phyloP scores from a whole-genome alignment of 2,329 filamentous ascomycete genomes.

The Colletotrichum paranaense region DNA sequence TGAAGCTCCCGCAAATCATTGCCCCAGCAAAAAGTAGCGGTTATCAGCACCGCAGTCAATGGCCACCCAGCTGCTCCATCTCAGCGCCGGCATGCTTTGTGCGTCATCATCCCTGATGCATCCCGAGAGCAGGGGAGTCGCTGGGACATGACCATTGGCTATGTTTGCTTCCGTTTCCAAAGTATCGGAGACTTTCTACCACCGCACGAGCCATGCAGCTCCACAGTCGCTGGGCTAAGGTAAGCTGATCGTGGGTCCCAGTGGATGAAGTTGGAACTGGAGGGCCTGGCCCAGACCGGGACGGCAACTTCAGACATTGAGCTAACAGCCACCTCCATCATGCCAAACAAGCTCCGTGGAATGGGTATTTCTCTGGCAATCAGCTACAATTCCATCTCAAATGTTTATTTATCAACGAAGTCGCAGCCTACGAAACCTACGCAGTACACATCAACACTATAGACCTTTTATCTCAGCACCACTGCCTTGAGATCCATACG shows the following conservation, averaged over 20 bases:
- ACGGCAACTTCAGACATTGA: slow-evolving; percentile 1
- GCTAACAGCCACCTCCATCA: slow-evolving; percentile 16
- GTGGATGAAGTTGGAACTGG: neutral
- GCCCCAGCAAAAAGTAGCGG: slow-evolving; percentile 1
- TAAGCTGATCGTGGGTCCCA: slow-evolving; percentile 2
- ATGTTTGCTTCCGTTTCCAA: neutral
- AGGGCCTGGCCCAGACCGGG: slow-evolving; percentile 15
- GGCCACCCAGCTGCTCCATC: slow-evolving; percentile 3
- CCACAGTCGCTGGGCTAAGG: slow-evolving; percentile 10
- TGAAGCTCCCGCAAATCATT: neutral
- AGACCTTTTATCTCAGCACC: neutral
- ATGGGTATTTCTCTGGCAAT: slow-evolving; percentile 5
- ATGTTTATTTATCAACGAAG: neutral
- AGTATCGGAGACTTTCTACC: slow-evolving; percentile 31
- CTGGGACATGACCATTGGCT: slow-evolving; percentile 33
- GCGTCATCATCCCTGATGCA: slow-evolving; percentile 34
- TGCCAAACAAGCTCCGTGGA: slow-evolving; percentile 15
- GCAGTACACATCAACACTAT: too few relatives aligned
- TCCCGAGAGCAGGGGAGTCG: slow-evolving; percentile 22
- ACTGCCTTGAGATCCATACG: neutral
- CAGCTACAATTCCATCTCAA: neutral
- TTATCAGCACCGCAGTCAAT: slow-evolving; percentile 19
- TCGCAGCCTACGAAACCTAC: neutral
- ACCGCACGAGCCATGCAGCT: slow-evolving; percentile 17
- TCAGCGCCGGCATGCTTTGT: slow-evolving; percentile 21